These are phyloP conservation scores for Saccharomyces hybrid DNA, from an alignment of 1,139 yeast species.

Conservation along the genomic window DNA sequence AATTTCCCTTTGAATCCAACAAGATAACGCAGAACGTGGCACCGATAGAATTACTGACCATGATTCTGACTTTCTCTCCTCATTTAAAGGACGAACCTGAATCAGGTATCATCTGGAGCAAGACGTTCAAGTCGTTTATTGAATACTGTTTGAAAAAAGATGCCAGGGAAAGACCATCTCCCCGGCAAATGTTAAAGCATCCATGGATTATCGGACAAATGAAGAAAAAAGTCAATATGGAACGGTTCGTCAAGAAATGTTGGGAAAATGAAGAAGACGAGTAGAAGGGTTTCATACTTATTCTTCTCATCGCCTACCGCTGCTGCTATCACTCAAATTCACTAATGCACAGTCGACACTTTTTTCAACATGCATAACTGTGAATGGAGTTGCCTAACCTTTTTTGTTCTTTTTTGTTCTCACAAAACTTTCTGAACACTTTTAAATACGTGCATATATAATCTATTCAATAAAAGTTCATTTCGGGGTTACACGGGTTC, in stretches of 20 bases:
- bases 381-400: no score
- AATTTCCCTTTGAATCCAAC: constrained; percentile 56
- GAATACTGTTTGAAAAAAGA: constrained; percentile 76
- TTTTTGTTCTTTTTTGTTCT: no score
- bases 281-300: neutral
- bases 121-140: constrained; percentile 76
- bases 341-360: no score
- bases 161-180: constrained; percentile 75
- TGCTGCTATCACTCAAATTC: no score
- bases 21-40: constrained; percentile 38
- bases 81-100: constrained; percentile 67
- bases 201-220: constrained; percentile 84
- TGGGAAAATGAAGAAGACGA: constrained; percentile 43
- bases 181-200: constrained; percentile 83
- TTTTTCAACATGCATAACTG: no score
- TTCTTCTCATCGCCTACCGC: neutral
- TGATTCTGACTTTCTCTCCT: constrained; percentile 79
- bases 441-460: no score
- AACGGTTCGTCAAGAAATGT: constrained; percentile 68
- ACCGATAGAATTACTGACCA: constrained; percentile 78
- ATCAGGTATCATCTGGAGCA: constrained; percentile 73
- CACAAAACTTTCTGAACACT: no score
- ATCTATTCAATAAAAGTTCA: no score
- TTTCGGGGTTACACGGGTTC: no score
- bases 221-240: constrained; percentile 72